Evolutionary conservation across 345 rosid genomes (phyloP).

Genomic region (Toxicodendron radicans): DNA sequence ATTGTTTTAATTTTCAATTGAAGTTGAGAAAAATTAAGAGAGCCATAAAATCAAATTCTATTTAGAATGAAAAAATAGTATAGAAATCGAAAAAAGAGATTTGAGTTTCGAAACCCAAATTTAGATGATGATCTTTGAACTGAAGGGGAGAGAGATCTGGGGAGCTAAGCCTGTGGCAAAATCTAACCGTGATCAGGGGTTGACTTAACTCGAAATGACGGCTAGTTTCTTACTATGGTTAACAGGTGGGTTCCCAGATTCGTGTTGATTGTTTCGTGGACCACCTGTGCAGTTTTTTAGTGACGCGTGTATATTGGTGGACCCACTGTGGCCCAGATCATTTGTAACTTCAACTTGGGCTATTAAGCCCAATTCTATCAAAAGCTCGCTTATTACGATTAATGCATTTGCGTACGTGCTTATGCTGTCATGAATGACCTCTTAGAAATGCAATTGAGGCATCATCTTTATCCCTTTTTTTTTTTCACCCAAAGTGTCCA

Average conservation of each 20-base stretch:
- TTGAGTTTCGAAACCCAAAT: conserved; percentile 42
- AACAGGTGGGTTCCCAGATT: not conserved
- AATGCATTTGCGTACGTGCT: not conserved
- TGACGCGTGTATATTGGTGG: not conserved
- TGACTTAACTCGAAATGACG: conserved; percentile 14
- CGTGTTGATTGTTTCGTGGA: not conserved
- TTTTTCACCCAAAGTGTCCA: too few species aligned
- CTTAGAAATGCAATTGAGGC: not conserved
- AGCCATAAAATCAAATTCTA: conserved; percentile 9
- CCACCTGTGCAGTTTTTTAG: not conserved
- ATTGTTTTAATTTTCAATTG: conserved; percentile 12
- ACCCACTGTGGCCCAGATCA: not conserved
- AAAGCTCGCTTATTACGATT: not conserved
- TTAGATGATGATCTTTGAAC: not conserved
- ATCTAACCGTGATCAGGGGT: conserved; percentile 29
- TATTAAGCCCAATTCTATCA: not conserved
- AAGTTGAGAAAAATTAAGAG: not conserved
- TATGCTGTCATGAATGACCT: not conserved
- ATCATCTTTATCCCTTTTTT: too few species aligned
- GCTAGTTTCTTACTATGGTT: conserved; percentile 28
- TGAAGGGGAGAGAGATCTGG: conserved; percentile 13
- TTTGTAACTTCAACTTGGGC: not conserved
- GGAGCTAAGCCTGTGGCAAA: conserved; percentile 12
- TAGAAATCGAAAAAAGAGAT: conserved; percentile 25
- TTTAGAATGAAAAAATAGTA: conserved; percentile 3